Evolutionary conservation across 495 filamentous ascomycete genomes (phyloP).

Genomic region (Trichocladium antarcticum): DNA sequence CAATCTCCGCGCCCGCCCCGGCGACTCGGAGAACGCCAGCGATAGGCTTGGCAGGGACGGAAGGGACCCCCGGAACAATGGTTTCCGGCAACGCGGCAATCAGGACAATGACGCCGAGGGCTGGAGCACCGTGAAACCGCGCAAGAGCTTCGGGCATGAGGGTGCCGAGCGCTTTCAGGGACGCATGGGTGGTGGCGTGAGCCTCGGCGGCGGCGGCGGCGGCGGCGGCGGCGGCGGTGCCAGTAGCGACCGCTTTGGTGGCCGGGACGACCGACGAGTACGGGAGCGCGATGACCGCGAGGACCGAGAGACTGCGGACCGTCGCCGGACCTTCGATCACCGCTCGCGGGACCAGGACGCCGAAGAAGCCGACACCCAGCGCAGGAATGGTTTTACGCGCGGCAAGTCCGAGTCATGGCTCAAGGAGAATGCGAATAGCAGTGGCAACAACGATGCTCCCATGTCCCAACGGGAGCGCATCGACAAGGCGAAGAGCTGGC

Average conservation of each 20-base stretch:
- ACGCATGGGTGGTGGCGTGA: slow-evolving; percentile 37
- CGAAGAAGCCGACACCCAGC: slow-evolving; percentile 44
- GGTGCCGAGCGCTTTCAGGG: slow-evolving; percentile 52
- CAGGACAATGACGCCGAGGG: slow-evolving; percentile 47
- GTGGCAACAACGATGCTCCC: slow-evolving; percentile 25
- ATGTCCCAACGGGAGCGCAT: slow-evolving; percentile 46
- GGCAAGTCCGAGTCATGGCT: slow-evolving; percentile 38
- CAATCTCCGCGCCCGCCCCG: slow-evolving; percentile 52
- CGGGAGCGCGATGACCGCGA: slow-evolving; percentile 40
- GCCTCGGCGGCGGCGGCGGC: slow-evolving; percentile 22
- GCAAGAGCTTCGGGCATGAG: slow-evolving; percentile 54
- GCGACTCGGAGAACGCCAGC: slow-evolving; percentile 52
- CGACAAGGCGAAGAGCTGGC: slow-evolving; percentile 51
- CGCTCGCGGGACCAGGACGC: slow-evolving; percentile 40
- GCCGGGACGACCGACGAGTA: slow-evolving; percentile 31
- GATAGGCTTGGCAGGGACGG: slow-evolving; percentile 32
- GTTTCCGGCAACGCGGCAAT: slow-evolving; percentile 40
- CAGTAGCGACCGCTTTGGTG: slow-evolving; percentile 23
- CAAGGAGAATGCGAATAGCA: slow-evolving; percentile 30
- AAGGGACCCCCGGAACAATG: slow-evolving; percentile 39
- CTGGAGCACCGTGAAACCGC: slow-evolving; percentile 50
- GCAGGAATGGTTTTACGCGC: slow-evolving; percentile 42
- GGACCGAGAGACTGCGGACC: slow-evolving; percentile 44
- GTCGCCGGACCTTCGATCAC: slow-evolving; percentile 42
- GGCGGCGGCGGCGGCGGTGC: slow-evolving; percentile 21